Evolutionary conservation across 192 early-diverging fungal genomes (phyloP).

Genomic region (Gonapodya sp.): DNA sequence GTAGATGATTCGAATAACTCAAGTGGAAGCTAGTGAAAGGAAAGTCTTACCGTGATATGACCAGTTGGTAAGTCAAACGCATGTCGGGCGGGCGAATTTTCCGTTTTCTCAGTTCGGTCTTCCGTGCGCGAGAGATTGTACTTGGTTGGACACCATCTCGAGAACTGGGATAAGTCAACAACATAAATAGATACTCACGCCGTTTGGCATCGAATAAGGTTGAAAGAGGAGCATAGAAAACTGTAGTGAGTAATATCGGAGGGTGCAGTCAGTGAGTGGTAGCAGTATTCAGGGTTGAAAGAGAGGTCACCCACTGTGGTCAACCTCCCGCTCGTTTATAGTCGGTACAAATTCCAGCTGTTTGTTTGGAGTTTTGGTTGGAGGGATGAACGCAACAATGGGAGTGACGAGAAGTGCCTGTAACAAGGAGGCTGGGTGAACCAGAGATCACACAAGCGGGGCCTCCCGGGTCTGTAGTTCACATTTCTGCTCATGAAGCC

Average conservation of each 20-base stretch:
- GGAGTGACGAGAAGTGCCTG: constrained; percentile 4
- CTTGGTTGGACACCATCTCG: too few relatives aligned
- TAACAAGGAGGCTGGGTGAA: neutral
- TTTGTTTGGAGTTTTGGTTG: neutral
- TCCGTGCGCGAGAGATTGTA: neutral
- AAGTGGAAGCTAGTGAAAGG: neutral
- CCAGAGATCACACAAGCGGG: neutral
- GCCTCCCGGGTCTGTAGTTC: too few relatives aligned
- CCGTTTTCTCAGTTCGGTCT: neutral
- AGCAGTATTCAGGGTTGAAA: neutral
- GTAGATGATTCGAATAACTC: too few relatives aligned
- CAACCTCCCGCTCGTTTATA: neutral
- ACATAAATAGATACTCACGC: neutral
- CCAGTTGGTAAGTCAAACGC: neutral
- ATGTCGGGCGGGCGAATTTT: constrained; percentile 3
- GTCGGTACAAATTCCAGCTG: neutral
- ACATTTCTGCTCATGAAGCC: constrained; percentile 1
- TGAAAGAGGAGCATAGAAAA: constrained; percentile 7
- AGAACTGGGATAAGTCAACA: too few relatives aligned
- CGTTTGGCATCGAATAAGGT: neutral
- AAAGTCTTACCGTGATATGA: neutral
- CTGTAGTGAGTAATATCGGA: too few relatives aligned
- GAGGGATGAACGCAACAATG: neutral
- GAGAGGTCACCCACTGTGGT: neutral
- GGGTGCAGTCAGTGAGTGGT: too few relatives aligned